Percentiles rank a stretch among this genome's conserved stretches.
Conservation (phyloP, 169 alveolate species). For the Babesia bigemina region DNA sequence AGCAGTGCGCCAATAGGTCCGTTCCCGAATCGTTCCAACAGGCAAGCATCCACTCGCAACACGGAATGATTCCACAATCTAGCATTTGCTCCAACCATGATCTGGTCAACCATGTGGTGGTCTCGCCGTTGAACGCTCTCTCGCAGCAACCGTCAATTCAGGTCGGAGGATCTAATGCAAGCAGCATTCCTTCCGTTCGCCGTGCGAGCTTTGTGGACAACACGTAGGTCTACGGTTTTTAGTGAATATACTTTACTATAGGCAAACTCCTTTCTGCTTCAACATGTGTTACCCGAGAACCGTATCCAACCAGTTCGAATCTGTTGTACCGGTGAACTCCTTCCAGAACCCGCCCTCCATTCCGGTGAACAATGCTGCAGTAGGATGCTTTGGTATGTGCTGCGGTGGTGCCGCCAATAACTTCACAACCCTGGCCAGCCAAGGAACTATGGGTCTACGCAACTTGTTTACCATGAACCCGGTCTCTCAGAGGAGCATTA, state of each 20-base stretch:
- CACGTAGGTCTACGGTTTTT: constrained; percentile 2
- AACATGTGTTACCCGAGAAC: constrained; percentile 41
- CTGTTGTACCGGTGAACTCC: constrained; percentile 23
- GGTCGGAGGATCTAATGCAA: not conserved
- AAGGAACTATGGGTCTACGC: constrained; percentile 30
- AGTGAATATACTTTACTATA: not conserved
- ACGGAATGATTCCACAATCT: constrained; percentile 6
- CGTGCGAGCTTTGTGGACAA: not conserved
- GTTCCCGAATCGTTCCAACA: not conserved
- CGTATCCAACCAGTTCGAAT: constrained; percentile 3
- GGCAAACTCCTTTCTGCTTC: constrained; percentile 23
- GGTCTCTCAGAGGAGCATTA: constrained; percentile 4
- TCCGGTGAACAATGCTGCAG: not conserved
- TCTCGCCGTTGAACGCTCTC: not conserved
- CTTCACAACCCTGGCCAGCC: constrained; percentile 1
- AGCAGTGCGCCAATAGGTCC: not conserved
- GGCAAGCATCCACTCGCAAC: constrained; percentile 9
- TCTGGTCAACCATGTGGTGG: not conserved
- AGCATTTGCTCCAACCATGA: constrained; percentile 1
- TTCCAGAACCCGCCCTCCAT: constrained; percentile 16
- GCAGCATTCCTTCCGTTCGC: not conserved
- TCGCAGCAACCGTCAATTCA: constrained; percentile 26
- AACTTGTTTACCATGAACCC: constrained; percentile 29
- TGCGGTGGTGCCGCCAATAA: constrained; percentile 1
- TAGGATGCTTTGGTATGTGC: constrained; percentile 15